phyloP scores from a whole-genome alignment of 495 filamentous ascomycete genomes.

The Penicillium pulvis region DNA sequence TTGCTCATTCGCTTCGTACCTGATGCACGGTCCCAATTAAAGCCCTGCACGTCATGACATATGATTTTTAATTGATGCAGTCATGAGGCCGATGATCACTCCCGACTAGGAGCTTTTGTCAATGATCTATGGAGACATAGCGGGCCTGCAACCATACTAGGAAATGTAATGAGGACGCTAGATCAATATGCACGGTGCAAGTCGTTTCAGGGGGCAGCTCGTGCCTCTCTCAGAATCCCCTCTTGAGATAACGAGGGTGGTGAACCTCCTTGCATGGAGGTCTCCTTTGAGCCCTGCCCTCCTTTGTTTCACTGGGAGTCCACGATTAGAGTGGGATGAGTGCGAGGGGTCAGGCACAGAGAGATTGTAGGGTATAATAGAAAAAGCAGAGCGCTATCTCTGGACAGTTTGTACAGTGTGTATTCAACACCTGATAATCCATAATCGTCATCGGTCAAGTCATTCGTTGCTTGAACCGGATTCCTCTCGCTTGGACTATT shows the following conservation, averaged over 20 bases:
- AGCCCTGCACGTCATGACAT: background rate
- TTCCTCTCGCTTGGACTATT: slow-evolving; percentile 6
- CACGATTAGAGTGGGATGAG: slow-evolving; percentile 10
- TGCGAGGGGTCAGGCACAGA: slow-evolving; percentile 1
- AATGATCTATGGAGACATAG: slow-evolving; percentile 7
- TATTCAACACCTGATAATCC: slow-evolving; percentile 3
- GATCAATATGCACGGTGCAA: slow-evolving; percentile 1
- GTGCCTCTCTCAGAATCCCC: slow-evolving; percentile 6
- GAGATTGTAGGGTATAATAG: slow-evolving; percentile 17
- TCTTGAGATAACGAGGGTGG: background rate
- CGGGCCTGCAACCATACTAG: slow-evolving; percentile 17
- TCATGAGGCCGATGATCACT: background rate
- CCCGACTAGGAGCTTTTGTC: background rate
- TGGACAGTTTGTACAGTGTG: background rate
- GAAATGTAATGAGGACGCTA: slow-evolving; percentile 20
- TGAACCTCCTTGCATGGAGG: slow-evolving; percentile 10
- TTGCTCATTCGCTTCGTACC: background rate
- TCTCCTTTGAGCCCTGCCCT: slow-evolving; percentile 11
- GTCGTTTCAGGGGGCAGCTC: slow-evolving; percentile 24
- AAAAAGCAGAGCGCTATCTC: slow-evolving; percentile 5
- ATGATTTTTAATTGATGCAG: background rate
- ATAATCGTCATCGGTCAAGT: slow-evolving; percentile 12
- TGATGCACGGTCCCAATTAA: background rate
- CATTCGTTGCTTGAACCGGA: slow-evolving; percentile 13
- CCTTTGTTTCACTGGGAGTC: slow-evolving; percentile 29